Evolutionary conservation across 805 yeast genomes (phyloP), one percentile per base, ranked within the genome.

Genomic region (Hanseniaspora clermontiae): DNA sequence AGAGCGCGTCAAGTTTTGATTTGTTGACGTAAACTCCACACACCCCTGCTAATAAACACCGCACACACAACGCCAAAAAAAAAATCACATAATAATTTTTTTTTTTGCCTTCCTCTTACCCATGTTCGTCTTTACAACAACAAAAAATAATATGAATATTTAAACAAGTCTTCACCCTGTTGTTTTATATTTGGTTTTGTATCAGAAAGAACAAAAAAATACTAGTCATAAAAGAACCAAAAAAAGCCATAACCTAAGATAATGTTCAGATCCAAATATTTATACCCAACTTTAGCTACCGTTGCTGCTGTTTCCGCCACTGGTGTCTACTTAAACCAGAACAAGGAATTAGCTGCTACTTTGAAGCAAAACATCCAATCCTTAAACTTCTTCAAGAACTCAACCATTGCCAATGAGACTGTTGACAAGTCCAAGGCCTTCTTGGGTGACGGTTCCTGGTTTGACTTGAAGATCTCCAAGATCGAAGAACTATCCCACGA

Each of bases 401-500:
- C 27, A 57, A 59, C 49, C 57, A 60, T 63, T 52, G 61, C 63
- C 53, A 74, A 70, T 62, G 77, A 74, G 34, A 59, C 52, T n/a
- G 37, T 49, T 29, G 45, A 70, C 43, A 58, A 66, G n/a, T 64
- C 69, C 50, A 75, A 73, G 53, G 74, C 82, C 38, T 81, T 84
- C 70, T 74, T 70, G 50, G 86, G 84, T 59, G 82, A 79, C 57
- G 80, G 77, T 63, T 75, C 79, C 62, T 85, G 90, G 90, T 67
- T 83, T 59, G 89, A 84, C 69, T 75, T 86, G 66, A 82, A 82
- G 65, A 69, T 78, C 55, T 58, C 64, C 51, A 65, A 66, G 59
- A 63, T 68, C 34, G 66, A 67, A 52, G 75, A 79, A 29, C 66
- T 83, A 42, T 78, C 87, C 17, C 68, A 74, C 34, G 83, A 84